Evolutionary conservation across 2,329 filamentous ascomycete species (phyloP), one percentile per base, ranked within the genome.

Genomic region (Thielaviopsis cerberus): DNA sequence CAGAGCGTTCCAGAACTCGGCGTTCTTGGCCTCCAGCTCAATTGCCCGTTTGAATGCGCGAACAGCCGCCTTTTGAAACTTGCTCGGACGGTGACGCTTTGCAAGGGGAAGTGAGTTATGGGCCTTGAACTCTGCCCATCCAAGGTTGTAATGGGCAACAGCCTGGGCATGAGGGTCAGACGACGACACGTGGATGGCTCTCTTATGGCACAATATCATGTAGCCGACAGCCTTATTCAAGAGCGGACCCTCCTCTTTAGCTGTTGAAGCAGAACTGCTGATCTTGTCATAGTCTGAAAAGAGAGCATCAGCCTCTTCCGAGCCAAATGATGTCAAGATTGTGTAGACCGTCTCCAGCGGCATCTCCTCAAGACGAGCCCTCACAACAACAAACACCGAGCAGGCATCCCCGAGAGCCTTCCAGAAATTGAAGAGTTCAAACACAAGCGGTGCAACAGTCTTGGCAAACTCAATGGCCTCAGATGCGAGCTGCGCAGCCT

Each of bases 1-100:
- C 2, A 98, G 76, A 0, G 92, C 85, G 66, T 97, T 97, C 92
- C 92, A 98, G 69, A 97, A 97, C 64, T 97, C 91, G 0, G 88
- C 75, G 66, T 97, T 98, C 55, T 89, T 87, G 6, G 90, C 86
- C 69, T 98, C 94, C 1, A 96, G 76, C 70, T 97, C 92, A 63
- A 98, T 98, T 0, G 92, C 87, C 51, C 88, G 79, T 72, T 98
- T 98, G 77, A 98, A 97, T 65, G 88, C 92, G 57, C 83, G 79
- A 62, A 97, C 85, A 1, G 92, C 80, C 6, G 89, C 83, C 68
- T 85, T 90, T 53, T 92, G 74, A 63, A 88, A 89, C 63, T 77
- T 78, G 66, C 81, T 78, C 20, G 76, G 74, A 65, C 77, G 84
- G 65, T 81, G 26, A 8, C 82, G 37, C 71, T 73, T 53, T 76